phyloP scores from a whole-genome alignment of 208 protist species.

The Trypanosoma grayi region DNA sequence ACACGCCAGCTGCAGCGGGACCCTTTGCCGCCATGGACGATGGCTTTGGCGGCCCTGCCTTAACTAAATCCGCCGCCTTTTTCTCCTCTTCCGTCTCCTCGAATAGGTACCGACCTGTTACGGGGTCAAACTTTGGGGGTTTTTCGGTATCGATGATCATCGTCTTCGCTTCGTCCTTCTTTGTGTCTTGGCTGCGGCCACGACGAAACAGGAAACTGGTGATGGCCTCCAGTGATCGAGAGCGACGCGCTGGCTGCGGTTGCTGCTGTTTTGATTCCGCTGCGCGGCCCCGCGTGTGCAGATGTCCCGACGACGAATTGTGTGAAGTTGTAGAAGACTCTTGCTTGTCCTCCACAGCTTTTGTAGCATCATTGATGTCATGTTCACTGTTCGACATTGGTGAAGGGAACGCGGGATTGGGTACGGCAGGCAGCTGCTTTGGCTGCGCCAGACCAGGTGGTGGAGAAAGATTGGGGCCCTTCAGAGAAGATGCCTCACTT shows the following conservation, averaged over 20 bases:
- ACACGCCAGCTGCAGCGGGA: constrained; percentile 12
- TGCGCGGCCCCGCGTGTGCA: background rate
- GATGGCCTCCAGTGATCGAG: constrained; percentile 57
- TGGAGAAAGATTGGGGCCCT: too few species aligned
- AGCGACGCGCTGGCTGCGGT: constrained; percentile 28
- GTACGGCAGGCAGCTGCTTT: too few species aligned
- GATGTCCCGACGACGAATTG: background rate
- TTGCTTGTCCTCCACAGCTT: background rate
- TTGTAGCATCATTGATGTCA: background rate
- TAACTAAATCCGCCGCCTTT: constrained; percentile 53
- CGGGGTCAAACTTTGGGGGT: constrained; percentile 71
- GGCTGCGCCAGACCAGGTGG: too few species aligned
- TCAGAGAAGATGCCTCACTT: too few species aligned
- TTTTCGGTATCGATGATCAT: constrained; percentile 88
- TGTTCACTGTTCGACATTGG: too few species aligned
- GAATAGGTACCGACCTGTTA: constrained; percentile 78
- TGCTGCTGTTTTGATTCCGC: background rate
- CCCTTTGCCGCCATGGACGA: constrained; percentile 10
- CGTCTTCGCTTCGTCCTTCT: constrained; percentile 71
- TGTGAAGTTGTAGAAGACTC: background rate
- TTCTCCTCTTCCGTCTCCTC: constrained; percentile 82
- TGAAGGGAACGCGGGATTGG: too few species aligned
- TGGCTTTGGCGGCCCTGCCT: constrained; percentile 64
- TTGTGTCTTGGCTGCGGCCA: constrained; percentile 22
- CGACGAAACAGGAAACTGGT: constrained; percentile 56